Evolutionary conservation across 129 eudicot genomes (phyloP), one percentile per base, ranked within the genome.

Genomic region (Oenanthe sinensis): DNA sequence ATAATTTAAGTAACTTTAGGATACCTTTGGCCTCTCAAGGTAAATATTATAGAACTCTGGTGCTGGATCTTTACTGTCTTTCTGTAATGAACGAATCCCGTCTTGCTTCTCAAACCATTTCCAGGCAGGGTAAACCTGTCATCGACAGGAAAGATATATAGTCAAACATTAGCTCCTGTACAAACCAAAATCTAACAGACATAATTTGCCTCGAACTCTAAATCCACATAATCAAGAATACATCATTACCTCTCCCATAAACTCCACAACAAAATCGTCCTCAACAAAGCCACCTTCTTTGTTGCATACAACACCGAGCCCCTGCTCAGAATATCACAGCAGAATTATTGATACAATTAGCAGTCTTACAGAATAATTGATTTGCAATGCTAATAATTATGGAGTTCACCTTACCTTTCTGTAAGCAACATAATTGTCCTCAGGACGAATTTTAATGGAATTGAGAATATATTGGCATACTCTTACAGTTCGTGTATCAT

Each of bases 81-180:
- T 92, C 80, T 95, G 99, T 80, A 95, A 81, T 73, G 94, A 88
- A 79, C 96, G 96, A 76, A 95, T 90, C 52, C 99, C 99, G 71
- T 95, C 99, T 88, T 95, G 99, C 86, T 95, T 95, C 82, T 95
- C 99, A 83, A 91, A 95, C 99, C 99, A 95, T 86, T 91, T 91
- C 99, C 99, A 95, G 40, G 99, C 87, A 81, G 99, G 99, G 86
- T 95, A 95, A 75, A 95, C 94, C 99, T 95, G 78, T 19, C 75
- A 45, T 55, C 43, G 44, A 60, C 62, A 75, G 40, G n/a, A 75
- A 42, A 33, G 24, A 33, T 33, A 33, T 33, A 33, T 33, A 33
- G 36, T 46, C 49, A n/a, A 74, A 28, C 49, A 8, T 74, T 24
- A 24, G 15, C 22, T 42, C 39, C 37, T n/a, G n/a, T 24, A 52